Percentiles rank a stretch among this genome's conserved stretches.
These are phyloP conservation scores for Ustilago curta DNA, from an alignment of 1,284 basidiomycete genomes.

Conservation along the genomic window DNA sequence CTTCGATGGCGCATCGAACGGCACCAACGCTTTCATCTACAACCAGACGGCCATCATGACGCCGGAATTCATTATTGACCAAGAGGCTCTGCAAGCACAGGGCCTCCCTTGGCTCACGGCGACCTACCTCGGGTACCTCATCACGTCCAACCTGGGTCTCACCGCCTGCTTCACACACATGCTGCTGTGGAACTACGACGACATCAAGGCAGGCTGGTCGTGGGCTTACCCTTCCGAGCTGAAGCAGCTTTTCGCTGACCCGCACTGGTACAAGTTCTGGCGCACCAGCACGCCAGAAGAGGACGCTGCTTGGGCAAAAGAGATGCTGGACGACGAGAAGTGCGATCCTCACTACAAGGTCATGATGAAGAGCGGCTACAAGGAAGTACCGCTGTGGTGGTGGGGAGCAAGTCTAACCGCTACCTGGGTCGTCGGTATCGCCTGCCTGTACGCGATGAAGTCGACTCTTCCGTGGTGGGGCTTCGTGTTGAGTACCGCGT, in stretches of 20 bases:
- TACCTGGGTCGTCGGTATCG: conserved; percentile 28
- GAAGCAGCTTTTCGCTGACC: conserved; percentile 17
- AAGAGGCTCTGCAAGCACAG: conserved; percentile 21
- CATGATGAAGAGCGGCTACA: conserved; percentile 37
- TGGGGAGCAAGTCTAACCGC: conserved; percentile 22
- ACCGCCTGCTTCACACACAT: conserved; percentile 45
- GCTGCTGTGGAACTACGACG: conserved; percentile 43
- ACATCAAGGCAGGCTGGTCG: conserved; percentile 38
- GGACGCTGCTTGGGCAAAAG: conserved; percentile 20
- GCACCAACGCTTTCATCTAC: conserved; percentile 35
- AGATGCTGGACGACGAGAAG: conserved; percentile 17
- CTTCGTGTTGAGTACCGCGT: conserved; percentile 25
- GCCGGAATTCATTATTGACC: conserved; percentile 31
- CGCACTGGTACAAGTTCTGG: conserved; percentile 40
- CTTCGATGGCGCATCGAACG: conserved; percentile 29
- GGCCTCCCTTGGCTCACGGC: conserved; percentile 34
- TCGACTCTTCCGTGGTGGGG: conserved; percentile 44
- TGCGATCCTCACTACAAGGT: conserved; percentile 37
- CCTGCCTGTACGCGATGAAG: conserved; percentile 33
- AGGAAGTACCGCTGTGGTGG: conserved; percentile 38
- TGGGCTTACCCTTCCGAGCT: conserved; percentile 30
- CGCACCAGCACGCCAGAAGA: conserved; percentile 17
- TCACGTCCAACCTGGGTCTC: conserved; percentile 37
- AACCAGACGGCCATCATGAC: conserved; percentile 47
- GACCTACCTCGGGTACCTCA: conserved; percentile 35